Evolutionary conservation across 2,329 filamentous ascomycete genomes (phyloP).

Genomic region (Verticillium isaacii): DNA sequence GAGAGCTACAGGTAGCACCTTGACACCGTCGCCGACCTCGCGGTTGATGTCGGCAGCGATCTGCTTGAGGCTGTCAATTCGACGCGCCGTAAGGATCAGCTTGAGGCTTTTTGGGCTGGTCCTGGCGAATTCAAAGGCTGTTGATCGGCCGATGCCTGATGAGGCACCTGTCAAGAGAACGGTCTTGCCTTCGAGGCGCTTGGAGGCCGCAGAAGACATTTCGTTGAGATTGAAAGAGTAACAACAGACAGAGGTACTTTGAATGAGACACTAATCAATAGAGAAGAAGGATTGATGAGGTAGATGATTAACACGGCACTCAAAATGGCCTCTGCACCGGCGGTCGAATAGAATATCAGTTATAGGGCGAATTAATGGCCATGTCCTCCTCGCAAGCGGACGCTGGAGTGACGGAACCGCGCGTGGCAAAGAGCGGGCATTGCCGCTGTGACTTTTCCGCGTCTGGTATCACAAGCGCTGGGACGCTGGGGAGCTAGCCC

Average conservation of each 20-base stretch:
- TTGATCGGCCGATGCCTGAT: constrained; percentile 83
- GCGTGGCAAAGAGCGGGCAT: neutral
- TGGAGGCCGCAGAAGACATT: constrained; percentile 58
- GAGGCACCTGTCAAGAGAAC: constrained; percentile 88
- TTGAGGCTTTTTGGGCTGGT: constrained; percentile 75
- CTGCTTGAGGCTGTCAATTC: constrained; percentile 72
- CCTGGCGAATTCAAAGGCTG: constrained; percentile 91
- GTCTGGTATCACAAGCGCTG: neutral
- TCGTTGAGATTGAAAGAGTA: constrained; percentile 15
- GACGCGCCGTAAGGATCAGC: constrained; percentile 83
- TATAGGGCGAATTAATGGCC: neutral
- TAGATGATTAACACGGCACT: neutral
- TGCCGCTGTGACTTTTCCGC: neutral
- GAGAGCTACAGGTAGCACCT: constrained; percentile 76
- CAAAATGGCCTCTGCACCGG: no score
- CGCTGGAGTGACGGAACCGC: neutral
- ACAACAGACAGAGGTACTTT: no score
- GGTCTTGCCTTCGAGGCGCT: constrained; percentile 90
- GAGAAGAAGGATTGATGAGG: neutral
- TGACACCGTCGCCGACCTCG: constrained; percentile 74
- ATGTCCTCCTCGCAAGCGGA: neutral
- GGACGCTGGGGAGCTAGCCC: neutral
- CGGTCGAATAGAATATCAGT: neutral
- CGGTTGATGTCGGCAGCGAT: constrained; percentile 70
- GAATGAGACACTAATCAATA: no score